phyloP scores from a whole-genome alignment of 1,139 yeast genomes.

The Candida anutae region DNA sequence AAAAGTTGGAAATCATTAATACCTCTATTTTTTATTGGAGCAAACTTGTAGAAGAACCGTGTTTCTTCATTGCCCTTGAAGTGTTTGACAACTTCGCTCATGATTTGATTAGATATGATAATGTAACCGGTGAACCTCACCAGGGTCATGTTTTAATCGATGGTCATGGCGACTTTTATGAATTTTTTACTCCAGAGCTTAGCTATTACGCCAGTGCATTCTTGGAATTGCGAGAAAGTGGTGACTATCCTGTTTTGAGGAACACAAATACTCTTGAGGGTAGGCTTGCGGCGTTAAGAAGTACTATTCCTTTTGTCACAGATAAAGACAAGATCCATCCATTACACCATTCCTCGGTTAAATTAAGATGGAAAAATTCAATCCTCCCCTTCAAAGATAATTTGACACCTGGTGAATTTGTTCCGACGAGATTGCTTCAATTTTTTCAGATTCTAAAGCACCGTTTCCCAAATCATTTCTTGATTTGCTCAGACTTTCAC shows the following conservation, averaged over 20 bases:
- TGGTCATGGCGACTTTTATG: conserved; percentile 68
- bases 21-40: conserved; percentile 76
- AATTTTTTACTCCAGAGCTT: conserved; percentile 62
- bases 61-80: conserved; percentile 75
- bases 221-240: conserved; percentile 46
- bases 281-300: conserved; percentile 16
- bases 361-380: conserved; percentile 24
- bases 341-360: conserved; percentile 27
- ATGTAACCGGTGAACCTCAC: conserved; percentile 55
- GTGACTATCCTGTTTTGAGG: conserved; percentile 27
- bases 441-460: conserved; percentile 57
- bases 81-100: conserved; percentile 84
- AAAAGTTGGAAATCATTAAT: conserved; percentile 58
- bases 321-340: conserved; percentile 33
- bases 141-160: conserved; percentile 78
- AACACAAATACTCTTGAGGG: conserved; percentile 15
- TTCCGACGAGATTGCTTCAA: conserved; percentile 69
- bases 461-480: conserved; percentile 68
- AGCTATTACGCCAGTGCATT: conserved; percentile 54
- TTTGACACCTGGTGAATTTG: conserved; percentile 67
- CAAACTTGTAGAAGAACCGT: conserved; percentile 54
- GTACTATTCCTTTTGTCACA: conserved; percentile 23
- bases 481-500: conserved; percentile 69
- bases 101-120: conserved; percentile 73
- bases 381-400: conserved; percentile 57